phyloP scores from a whole-genome alignment of 306 rosid species.

The Herpetospermum pedunculosum region DNA sequence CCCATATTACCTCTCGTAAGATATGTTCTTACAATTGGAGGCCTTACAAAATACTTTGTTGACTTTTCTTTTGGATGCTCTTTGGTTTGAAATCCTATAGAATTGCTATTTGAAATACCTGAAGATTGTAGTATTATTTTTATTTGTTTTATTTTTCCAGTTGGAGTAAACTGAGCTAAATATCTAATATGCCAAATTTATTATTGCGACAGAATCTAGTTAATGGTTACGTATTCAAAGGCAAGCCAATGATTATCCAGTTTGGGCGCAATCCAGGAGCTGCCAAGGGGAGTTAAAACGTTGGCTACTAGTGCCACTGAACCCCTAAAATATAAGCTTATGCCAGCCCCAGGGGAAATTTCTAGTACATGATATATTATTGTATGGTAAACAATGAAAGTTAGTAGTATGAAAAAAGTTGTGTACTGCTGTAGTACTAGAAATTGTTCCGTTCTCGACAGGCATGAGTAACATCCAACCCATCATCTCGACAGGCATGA shows the following conservation, averaged over 20 bases:
- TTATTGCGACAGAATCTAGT: conserved; percentile 50
- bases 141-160: not conserved
- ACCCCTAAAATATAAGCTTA: not conserved
- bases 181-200: not conserved
- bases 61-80: not conserved
- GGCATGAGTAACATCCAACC: no score
- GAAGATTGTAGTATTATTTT: not conserved
- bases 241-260: conserved; percentile 90
- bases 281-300: conserved; percentile 31
- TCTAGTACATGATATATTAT: no score
- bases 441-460: no score
- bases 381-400: no score
- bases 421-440: no score
- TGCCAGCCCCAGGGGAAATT: not conserved
- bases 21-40: not conserved
- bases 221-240: conserved; percentile 68
- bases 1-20: not conserved
- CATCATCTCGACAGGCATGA: no score
- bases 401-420: no score
- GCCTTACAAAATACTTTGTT: not conserved
- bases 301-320: not conserved
- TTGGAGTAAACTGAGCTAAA: not conserved
- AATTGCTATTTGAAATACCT: not conserved
- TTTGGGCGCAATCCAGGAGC: conserved; percentile 74
- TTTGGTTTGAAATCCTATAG: not conserved